Evolutionary conservation across 2,329 filamentous ascomycete genomes (phyloP).

Genomic region (Seiridium cupressi): DNA sequence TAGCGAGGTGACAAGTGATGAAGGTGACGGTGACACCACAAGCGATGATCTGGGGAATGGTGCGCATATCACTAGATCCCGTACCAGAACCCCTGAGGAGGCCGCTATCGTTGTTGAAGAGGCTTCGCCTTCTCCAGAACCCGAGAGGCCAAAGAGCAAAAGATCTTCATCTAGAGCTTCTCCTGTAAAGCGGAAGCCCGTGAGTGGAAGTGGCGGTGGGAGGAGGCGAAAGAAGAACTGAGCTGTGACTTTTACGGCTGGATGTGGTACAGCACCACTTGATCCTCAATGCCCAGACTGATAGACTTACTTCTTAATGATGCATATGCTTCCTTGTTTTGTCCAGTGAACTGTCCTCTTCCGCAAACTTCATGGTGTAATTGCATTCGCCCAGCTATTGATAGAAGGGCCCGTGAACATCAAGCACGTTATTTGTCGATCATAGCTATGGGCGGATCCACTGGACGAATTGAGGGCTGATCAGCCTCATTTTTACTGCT

Average conservation of each 20-base stretch:
- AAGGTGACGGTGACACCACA: conserved; percentile 28
- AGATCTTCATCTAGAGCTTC: conserved; percentile 29
- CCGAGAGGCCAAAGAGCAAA: conserved; percentile 32
- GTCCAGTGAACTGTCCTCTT: neutral
- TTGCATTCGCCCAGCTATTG: no score
- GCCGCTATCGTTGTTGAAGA: conserved; percentile 39
- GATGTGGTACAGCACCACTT: conserved; percentile 3
- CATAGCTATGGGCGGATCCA: no score
- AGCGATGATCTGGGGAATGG: conserved; percentile 22
- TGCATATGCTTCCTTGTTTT: conserved; percentile 7
- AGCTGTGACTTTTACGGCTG: conserved; percentile 2
- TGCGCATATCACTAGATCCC: conserved; percentile 20
- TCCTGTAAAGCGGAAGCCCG: conserved; percentile 36
- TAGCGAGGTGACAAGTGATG: conserved; percentile 29
- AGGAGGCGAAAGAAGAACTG: conserved; percentile 31
- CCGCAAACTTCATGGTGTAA: neutral
- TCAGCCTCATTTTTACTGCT: no score
- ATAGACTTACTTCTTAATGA: conserved; percentile 16
- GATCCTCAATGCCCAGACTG: conserved; percentile 16
- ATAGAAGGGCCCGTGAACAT: no score
- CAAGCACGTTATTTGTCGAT: no score
- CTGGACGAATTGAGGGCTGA: no score
- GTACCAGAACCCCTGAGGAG: conserved; percentile 30
- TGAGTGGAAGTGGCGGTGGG: conserved; percentile 12
- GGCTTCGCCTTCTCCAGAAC: conserved; percentile 22